These are phyloP conservation scores for Parsonsia alboflavescens DNA, from an alignment of 257 asterid genomes.

Conservation along the genomic window DNA sequence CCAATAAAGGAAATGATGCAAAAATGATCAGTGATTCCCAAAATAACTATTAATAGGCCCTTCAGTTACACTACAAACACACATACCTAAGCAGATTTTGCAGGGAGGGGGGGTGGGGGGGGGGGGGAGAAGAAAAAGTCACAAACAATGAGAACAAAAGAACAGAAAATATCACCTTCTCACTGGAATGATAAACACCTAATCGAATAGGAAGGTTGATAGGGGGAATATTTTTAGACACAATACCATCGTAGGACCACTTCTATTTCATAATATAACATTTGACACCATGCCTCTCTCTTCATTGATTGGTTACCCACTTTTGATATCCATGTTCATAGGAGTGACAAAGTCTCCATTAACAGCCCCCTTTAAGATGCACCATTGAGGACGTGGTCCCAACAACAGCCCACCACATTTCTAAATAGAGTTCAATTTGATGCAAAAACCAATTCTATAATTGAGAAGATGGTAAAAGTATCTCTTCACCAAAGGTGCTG, in stretches of 20 bases:
- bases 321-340: constrained; percentile 50
- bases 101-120: no score
- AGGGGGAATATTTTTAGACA: constrained; percentile 21
- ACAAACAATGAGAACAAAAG: background rate
- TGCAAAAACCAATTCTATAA: constrained; percentile 20
- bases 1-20: background rate
- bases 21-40: background rate
- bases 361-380: constrained; percentile 34
- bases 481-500: constrained; percentile 33
- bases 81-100: constrained; percentile 11
- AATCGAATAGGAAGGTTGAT: constrained; percentile 21
- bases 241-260: constrained; percentile 38
- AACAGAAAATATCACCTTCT: background rate
- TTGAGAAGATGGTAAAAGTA: constrained; percentile 31
- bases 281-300: constrained; percentile 30
- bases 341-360: constrained; percentile 61
- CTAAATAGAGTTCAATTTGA: constrained; percentile 33
- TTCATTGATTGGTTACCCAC: constrained; percentile 38
- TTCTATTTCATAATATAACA: constrained; percentile 24
- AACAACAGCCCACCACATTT: constrained; percentile 37
- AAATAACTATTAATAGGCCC: constrained; percentile 2
- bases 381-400: constrained; percentile 42
- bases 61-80: background rate
- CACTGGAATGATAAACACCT: constrained; percentile 16
- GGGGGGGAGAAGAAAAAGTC: no score